These are phyloP conservation scores for Saposhnikovia divaricata DNA, from an alignment of 129 eudicot species.

Conservation along the genomic window DNA sequence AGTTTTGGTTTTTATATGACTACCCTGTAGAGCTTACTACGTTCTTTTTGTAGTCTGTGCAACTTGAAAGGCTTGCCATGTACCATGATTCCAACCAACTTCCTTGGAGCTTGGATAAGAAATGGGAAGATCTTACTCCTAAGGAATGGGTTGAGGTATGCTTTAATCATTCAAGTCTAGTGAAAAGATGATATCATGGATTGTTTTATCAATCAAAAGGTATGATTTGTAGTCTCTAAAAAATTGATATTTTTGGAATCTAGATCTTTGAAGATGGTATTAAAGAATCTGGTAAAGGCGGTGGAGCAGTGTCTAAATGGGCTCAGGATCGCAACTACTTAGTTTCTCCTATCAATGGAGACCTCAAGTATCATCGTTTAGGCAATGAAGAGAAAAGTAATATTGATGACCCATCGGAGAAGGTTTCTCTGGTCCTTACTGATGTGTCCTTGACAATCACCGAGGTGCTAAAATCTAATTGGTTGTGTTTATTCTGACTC, in stretches of 20 bases:
- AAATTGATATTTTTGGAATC: not conserved
- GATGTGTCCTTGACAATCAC: conserved; percentile 79
- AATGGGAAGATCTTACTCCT: conserved; percentile 91
- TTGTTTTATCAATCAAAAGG: not conserved
- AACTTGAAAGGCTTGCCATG: conserved; percentile 96
- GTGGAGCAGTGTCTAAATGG: conserved; percentile 40
- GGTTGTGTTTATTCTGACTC: not conserved
- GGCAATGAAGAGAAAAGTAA: conserved; percentile 76
- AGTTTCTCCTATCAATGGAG: conserved; percentile 89
- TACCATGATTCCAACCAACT: conserved; percentile 86
- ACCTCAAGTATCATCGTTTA: conserved; percentile 83
- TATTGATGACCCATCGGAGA: conserved; percentile 78
- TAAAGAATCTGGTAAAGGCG: conserved; percentile 46
- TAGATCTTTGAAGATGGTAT: conserved; percentile 97
- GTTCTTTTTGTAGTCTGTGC: conserved; percentile 62
- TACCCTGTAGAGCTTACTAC: not conserved
- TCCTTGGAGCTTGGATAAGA: conserved; percentile 74
- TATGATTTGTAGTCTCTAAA: not conserved
- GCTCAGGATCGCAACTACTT: conserved; percentile 65
- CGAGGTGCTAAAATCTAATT: conserved; percentile 49
- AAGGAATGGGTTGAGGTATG: conserved; percentile 95
- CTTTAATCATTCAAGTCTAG: conserved; percentile 3
- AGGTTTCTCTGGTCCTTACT: conserved; percentile 63
- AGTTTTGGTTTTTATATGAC: not conserved
- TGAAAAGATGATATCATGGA: not conserved